These are phyloP conservation scores for Fragaria iinumae DNA, from an alignment of 306 rosid species.

Conservation along the genomic window DNA sequence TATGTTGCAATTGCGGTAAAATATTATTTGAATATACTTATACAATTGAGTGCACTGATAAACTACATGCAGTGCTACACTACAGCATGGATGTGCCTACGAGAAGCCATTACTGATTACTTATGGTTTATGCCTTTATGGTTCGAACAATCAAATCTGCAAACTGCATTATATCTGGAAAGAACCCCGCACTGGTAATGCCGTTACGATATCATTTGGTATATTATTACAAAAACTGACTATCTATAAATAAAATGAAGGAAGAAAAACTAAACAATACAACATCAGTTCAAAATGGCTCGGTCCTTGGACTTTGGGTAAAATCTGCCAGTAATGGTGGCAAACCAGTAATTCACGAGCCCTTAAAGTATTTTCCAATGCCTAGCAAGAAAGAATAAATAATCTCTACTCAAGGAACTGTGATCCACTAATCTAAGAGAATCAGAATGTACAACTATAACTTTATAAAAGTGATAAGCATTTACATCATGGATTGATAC, in stretches of 20 bases:
- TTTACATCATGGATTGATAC: slow-evolving; percentile 59
- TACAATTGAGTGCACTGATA: not conserved
- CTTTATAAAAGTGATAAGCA: slow-evolving; percentile 40
- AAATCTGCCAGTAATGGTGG: slow-evolving; percentile 27
- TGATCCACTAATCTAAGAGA: slow-evolving; percentile 58
- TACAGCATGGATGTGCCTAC: not conserved
- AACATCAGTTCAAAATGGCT: slow-evolving; percentile 23
- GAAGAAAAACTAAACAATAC: not conserved
- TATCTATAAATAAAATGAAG: not conserved
- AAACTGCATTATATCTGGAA: no score
- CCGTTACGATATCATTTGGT: not conserved
- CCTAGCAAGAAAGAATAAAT: slow-evolving; percentile 37
- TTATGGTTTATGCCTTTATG: not conserved
- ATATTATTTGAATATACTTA: not conserved
- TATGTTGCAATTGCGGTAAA: not conserved
- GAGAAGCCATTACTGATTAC: not conserved
- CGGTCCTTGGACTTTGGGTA: slow-evolving; percentile 26
- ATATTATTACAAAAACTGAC: not conserved
- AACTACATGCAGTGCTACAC: not conserved
- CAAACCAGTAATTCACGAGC: slow-evolving; percentile 40
- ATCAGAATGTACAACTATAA: slow-evolving; percentile 59
- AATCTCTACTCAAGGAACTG: slow-evolving; percentile 45
- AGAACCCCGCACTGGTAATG: no score
- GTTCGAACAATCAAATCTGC: not conserved
- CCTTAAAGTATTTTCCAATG: slow-evolving; percentile 37